These are phyloP conservation scores for Colletotrichum sp. DNA, from an alignment of 2,329 filamentous ascomycete species.

Conservation along the genomic window DNA sequence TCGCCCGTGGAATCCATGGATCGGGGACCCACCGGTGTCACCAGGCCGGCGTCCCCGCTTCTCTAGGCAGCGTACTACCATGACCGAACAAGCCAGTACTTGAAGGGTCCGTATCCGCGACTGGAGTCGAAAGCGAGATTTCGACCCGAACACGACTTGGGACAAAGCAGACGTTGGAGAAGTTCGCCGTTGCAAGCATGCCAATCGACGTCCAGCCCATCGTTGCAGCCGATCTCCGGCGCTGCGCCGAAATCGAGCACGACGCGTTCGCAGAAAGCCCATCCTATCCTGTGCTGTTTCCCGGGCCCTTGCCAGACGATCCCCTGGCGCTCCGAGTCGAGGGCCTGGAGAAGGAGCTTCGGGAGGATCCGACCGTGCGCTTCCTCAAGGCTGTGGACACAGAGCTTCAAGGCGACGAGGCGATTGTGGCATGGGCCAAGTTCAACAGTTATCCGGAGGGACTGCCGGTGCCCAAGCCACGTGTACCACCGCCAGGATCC, in stretches of 20 bases:
- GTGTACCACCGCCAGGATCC: conserved; percentile 30
- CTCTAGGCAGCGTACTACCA: not conserved
- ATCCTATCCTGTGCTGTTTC: conserved; percentile 26
- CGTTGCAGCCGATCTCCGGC: conserved; percentile 5
- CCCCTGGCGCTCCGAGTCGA: conserved; percentile 25
- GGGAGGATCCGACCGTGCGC: conserved; percentile 12
- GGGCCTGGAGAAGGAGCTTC: conserved; percentile 23
- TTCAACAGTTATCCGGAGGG: conserved; percentile 38
- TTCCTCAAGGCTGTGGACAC: conserved; percentile 22
- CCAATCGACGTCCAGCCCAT: conserved; percentile 17
- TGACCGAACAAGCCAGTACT: not conserved
- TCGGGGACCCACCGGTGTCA: not conserved
- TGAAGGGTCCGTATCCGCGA: not conserved
- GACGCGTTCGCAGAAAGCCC: conserved; percentile 4
- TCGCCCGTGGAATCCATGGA: not conserved
- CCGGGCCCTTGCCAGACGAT: conserved; percentile 32
- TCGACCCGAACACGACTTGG: not conserved
- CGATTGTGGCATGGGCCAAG: conserved; percentile 38
- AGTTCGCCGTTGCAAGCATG: not conserved
- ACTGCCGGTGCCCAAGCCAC: conserved; percentile 25
- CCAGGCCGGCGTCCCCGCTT: not conserved
- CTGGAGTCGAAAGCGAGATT: not conserved
- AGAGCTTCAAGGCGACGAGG: conserved; percentile 23
- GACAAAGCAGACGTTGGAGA: not conserved
- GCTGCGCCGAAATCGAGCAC: conserved; percentile 17